Evolutionary conservation across 106 monocot genomes (phyloP).

Genomic region (Phalaenopsis aphrodite): DNA sequence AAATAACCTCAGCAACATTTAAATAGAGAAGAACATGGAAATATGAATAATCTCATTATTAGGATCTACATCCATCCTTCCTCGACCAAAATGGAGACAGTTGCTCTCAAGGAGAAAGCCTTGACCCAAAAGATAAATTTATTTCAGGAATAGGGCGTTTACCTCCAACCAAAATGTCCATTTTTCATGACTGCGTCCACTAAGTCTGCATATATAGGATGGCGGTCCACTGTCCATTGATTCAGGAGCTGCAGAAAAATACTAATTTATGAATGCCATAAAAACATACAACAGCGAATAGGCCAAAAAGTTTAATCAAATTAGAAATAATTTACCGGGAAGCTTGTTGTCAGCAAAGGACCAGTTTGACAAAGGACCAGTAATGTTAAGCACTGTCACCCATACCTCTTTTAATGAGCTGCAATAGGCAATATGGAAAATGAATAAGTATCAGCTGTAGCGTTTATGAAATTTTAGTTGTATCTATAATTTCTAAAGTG

Average conservation of each 20-base stretch:
- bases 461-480: background rate
- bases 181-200: slow-evolving; percentile 60
- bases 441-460: background rate
- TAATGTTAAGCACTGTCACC: slow-evolving; percentile 78
- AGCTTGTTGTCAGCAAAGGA: slow-evolving; percentile 76
- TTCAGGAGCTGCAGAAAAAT: slow-evolving; percentile 50
- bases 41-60: background rate
- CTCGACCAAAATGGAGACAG: background rate
- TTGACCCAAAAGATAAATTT: background rate
- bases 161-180: slow-evolving; percentile 99
- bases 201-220: slow-evolving; percentile 82
- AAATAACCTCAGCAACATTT: background rate
- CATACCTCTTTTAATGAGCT: slow-evolving; percentile 84
- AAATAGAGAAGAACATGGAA: background rate
- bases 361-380: slow-evolving; percentile 91
- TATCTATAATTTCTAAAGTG: background rate
- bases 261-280: background rate
- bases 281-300: background rate
- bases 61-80: background rate
- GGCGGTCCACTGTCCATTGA: slow-evolving; percentile 68
- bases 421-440: slow-evolving; percentile 15
- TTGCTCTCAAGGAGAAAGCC: background rate
- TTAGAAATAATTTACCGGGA: slow-evolving; percentile 42
- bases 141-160: slow-evolving; percentile 4
- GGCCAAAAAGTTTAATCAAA: background rate